phyloP scores from a whole-genome alignment of 192 early-diverging fungal species.

The Gigaspora rosea region DNA sequence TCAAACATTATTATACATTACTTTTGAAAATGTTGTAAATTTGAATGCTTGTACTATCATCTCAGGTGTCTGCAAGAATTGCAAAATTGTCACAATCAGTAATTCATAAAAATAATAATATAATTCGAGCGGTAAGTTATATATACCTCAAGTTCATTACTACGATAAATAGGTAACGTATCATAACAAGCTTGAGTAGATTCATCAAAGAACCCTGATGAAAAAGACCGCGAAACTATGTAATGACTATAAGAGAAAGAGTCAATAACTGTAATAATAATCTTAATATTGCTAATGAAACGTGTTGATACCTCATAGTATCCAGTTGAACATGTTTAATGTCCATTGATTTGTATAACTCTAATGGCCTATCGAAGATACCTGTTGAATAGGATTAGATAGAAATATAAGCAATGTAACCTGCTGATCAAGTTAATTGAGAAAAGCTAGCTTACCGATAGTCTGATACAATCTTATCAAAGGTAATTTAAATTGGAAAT shows the following conservation, averaged over 20 bases:
- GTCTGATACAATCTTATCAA: slow-evolving; percentile 80
- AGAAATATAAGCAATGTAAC: background rate
- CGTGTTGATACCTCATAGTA: slow-evolving; percentile 65
- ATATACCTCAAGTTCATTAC: slow-evolving; percentile 17
- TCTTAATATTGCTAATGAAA: slow-evolving; percentile 39
- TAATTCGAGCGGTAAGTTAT: background rate
- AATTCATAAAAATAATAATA: background rate
- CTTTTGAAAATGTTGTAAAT: slow-evolving; percentile 85
- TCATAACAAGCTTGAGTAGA: slow-evolving; percentile 59
- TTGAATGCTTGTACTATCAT: slow-evolving; percentile 85
- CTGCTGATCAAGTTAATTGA: background rate
- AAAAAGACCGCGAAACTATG: slow-evolving; percentile 61
- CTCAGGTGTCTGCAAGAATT: slow-evolving; percentile 63
- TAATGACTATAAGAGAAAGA: slow-evolving; percentile 51
- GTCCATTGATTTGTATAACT: slow-evolving; percentile 71
- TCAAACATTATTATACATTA: slow-evolving; percentile 29
- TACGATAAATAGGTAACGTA: slow-evolving; percentile 51
- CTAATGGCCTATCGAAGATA: slow-evolving; percentile 58
- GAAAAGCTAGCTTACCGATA: slow-evolving; percentile 52
- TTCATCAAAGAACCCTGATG: slow-evolving; percentile 51
- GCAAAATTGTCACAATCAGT: background rate
- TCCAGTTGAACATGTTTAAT: slow-evolving; percentile 94
- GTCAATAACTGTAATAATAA: slow-evolving; percentile 35
- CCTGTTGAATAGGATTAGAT: slow-evolving; percentile 38
- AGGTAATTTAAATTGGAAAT: slow-evolving; percentile 86